Evolutionary conservation across 2,329 filamentous ascomycete species (phyloP).

Genomic region (Aspergillus sp.): DNA sequence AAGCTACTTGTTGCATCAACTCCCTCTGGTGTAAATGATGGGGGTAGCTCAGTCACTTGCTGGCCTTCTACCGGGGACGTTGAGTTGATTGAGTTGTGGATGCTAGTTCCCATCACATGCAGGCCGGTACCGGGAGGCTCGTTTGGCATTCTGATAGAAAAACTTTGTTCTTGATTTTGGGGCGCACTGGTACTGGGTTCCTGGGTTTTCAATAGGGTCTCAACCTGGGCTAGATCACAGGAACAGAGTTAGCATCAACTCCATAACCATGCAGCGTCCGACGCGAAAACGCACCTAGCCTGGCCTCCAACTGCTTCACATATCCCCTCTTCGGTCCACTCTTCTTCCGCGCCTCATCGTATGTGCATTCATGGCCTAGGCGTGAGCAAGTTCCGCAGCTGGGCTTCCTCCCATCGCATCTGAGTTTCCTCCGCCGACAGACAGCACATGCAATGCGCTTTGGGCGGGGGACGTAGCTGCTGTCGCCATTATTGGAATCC

Average conservation of each 20-base stretch:
- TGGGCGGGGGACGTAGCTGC: constrained; percentile 69
- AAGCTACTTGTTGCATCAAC: constrained; percentile 48
- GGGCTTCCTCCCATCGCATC: constrained; percentile 81
- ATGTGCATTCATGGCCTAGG: constrained; percentile 83
- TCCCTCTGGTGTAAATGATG: constrained; percentile 22
- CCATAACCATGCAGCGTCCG: neutral
- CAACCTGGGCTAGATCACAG: constrained; percentile 73
- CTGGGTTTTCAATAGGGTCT: constrained; percentile 82
- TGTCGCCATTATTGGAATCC: constrained; percentile 42
- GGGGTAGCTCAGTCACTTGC: constrained; percentile 19
- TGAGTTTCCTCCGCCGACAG: constrained; percentile 87
- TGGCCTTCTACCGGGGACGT: constrained; percentile 26
- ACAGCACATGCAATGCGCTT: constrained; percentile 95
- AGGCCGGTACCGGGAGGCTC: constrained; percentile 24
- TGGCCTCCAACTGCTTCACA: constrained; percentile 88
- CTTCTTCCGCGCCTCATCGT: constrained; percentile 90
- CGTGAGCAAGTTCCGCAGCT: constrained; percentile 86
- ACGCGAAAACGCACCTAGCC: constrained; percentile 68
- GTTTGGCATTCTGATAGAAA: constrained; percentile 30
- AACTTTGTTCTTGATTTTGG: constrained; percentile 27
- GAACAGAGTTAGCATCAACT: constrained; percentile 13
- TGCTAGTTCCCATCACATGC: constrained; percentile 20
- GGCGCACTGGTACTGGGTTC: constrained; percentile 48
- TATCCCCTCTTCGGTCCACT: constrained; percentile 93
- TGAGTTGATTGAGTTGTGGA: constrained; percentile 14